Percentiles rank a stretch among this genome's conserved stretches.
phyloP scores from a whole-genome alignment of 2,329 filamentous ascomycete species.

The Chrysoporthe austroafricana region DNA sequence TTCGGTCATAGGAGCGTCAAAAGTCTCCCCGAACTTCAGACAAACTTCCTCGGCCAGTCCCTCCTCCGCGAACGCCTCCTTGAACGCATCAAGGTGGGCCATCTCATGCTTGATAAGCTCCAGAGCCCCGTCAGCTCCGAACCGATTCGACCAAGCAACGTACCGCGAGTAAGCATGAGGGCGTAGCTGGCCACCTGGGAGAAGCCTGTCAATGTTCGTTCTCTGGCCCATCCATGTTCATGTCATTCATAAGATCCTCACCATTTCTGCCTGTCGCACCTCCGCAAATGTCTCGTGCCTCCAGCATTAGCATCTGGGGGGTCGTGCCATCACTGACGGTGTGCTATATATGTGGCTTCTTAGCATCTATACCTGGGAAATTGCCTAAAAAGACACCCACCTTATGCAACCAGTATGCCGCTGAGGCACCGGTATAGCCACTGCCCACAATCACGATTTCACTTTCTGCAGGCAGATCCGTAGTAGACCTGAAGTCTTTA shows the following conservation, averaged over 20 bases:
- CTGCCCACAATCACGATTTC: slow-evolving; percentile 35
- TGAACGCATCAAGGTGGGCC: slow-evolving; percentile 35
- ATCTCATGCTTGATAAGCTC: slow-evolving; percentile 37
- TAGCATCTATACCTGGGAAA: not conserved
- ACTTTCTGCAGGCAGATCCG: slow-evolving; percentile 25
- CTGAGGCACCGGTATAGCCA: slow-evolving; percentile 34
- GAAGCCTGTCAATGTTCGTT: not conserved
- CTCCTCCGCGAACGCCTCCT: slow-evolving; percentile 23
- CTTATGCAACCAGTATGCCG: slow-evolving; percentile 37
- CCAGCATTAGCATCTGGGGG: slow-evolving; percentile 29
- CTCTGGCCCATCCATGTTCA: not conserved
- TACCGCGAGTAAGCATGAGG: slow-evolving; percentile 39
- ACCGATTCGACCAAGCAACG: slow-evolving; percentile 34
- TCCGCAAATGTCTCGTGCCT: slow-evolving; percentile 31
- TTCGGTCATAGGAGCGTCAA: slow-evolving; percentile 39
- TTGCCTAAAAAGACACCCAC: not conserved
- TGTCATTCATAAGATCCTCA: slow-evolving; percentile 24
- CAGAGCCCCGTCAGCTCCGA: slow-evolving; percentile 36
- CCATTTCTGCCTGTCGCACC: slow-evolving; percentile 34
- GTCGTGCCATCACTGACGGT: slow-evolving; percentile 24
- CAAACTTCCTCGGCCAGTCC: slow-evolving; percentile 36
- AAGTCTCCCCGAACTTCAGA: slow-evolving; percentile 38
- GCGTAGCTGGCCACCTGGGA: slow-evolving; percentile 30
- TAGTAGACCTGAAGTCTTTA: slow-evolving; percentile 24
- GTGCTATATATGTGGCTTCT: slow-evolving; percentile 22